Evolutionary conservation across 2,329 filamentous ascomycete genomes (phyloP).

Genomic region (Pestalotiopsis sp.): DNA sequence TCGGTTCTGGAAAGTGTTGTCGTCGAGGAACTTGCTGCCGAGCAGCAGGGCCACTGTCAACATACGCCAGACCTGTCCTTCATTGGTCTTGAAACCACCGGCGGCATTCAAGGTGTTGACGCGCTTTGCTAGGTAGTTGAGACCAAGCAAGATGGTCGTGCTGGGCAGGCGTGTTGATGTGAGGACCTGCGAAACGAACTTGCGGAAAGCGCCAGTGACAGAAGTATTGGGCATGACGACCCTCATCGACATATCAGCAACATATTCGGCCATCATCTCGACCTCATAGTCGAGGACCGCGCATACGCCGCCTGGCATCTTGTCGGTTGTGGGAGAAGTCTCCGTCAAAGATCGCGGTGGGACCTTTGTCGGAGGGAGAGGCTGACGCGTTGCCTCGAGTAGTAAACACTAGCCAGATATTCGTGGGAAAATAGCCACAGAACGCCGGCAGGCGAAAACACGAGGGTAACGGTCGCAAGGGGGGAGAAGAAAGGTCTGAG

Average conservation of each 20-base stretch:
- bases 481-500: slow-evolving; percentile 7
- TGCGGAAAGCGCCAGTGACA: slow-evolving; percentile 76
- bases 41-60: slow-evolving; percentile 83
- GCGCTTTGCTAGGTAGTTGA: slow-evolving; percentile 85
- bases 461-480: not conserved
- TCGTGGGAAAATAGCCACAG: slow-evolving; percentile 26
- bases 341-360: slow-evolving; percentile 30
- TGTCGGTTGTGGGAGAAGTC: slow-evolving; percentile 37
- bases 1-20: slow-evolving; percentile 97
- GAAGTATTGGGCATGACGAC: slow-evolving; percentile 54
- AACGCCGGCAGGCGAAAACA: slow-evolving; percentile 20
- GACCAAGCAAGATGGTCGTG: slow-evolving; percentile 85
- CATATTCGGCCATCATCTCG: slow-evolving; percentile 94
- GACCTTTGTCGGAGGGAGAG: slow-evolving; percentile 31
- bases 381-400: slow-evolving; percentile 39
- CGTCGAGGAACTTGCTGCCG: slow-evolving; percentile 93
- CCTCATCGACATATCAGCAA: slow-evolving; percentile 80
- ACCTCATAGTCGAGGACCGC: slow-evolving; percentile 96
- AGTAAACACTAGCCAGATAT: slow-evolving; percentile 30
- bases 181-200: slow-evolving; percentile 89
- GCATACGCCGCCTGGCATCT: slow-evolving; percentile 81
- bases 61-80: slow-evolving; percentile 83
- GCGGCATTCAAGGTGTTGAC: slow-evolving; percentile 71
- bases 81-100: slow-evolving; percentile 58
- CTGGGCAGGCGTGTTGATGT: slow-evolving; percentile 88